These are phyloP conservation scores for Fraxinus dipetala DNA, from an alignment of 305 asterid genomes.

Conservation along the genomic window DNA sequence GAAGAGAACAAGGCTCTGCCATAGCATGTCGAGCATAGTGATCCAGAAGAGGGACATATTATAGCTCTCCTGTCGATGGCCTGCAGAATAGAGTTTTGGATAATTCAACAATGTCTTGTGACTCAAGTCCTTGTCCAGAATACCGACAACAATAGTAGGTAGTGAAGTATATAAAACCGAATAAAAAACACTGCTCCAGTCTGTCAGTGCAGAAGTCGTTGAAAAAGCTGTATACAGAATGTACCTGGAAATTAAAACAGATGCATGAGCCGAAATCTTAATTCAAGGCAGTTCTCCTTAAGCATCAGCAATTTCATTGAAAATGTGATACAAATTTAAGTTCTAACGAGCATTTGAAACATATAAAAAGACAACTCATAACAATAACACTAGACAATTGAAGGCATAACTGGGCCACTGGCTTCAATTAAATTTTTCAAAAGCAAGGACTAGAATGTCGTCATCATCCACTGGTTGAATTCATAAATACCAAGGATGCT, in stretches of 20 bases:
- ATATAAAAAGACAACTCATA: neutral
- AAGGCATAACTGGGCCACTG: constrained; percentile 5
- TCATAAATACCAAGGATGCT: constrained; percentile 16
- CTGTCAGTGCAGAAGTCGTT: constrained; percentile 88
- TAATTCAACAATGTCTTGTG: constrained; percentile 72
- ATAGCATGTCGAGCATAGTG: constrained; percentile 84
- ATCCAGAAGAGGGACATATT: constrained; percentile 86
- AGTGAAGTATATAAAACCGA: constrained; percentile 88
- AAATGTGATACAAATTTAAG: neutral
- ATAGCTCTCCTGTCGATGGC: constrained; percentile 90
- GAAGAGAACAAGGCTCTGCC: constrained; percentile 98
- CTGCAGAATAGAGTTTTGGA: constrained; percentile 90
- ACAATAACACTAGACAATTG: neutral
- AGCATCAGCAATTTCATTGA: constrained; percentile 11
- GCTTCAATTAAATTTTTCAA: constrained; percentile 2
- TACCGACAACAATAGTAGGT: constrained; percentile 91
- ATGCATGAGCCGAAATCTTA: constrained; percentile 19
- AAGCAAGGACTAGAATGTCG: neutral
- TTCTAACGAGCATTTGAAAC: constrained; percentile 12
- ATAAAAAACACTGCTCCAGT: constrained; percentile 93
- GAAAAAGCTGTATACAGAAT: constrained; percentile 84
- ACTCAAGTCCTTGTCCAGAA: constrained; percentile 89
- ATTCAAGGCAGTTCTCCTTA: neutral
- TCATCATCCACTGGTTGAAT: constrained; percentile 17
- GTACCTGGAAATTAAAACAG: constrained; percentile 55